phyloP scores from a whole-genome alignment of 1,284 basidiomycete species.

The Cutaneotrichosporon sp. region DNA sequence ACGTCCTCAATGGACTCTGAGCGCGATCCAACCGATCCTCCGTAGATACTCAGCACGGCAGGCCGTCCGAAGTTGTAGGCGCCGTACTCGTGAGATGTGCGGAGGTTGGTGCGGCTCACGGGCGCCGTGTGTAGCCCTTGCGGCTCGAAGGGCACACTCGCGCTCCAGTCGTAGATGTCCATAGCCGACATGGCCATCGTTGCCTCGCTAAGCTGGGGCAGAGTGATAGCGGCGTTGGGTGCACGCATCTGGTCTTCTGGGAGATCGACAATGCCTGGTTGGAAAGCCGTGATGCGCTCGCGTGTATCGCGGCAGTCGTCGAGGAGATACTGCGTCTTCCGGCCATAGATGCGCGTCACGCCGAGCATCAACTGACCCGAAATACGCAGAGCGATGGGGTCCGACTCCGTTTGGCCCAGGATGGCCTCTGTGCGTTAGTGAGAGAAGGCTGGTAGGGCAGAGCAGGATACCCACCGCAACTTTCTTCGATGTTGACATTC shows the following conservation, averaged over 20 bases:
- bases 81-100: conserved; percentile 34
- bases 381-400: conserved; percentile 79
- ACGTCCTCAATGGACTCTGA: conserved; percentile 27
- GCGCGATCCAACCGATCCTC: conserved; percentile 25
- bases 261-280: conserved; percentile 87
- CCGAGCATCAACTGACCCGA: conserved; percentile 93
- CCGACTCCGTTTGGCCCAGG: conserved; percentile 61
- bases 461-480: conserved; percentile 63
- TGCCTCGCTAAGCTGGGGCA: conserved; percentile 19
- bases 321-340: conserved; percentile 93
- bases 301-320: conserved; percentile 97
- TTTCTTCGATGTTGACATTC: conserved; percentile 88
- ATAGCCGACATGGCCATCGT: conserved; percentile 9
- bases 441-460: too few relatives aligned
- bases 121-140: conserved; percentile 16
- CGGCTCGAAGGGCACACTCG: conserved; percentile 6
- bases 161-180: conserved; percentile 41
- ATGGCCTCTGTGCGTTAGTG: conserved; percentile 62
- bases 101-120: conserved; percentile 23
- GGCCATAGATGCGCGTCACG: conserved; percentile 93
- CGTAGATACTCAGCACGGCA: conserved; percentile 49
- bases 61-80: conserved; percentile 44
- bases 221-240: conserved; percentile 61
- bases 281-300: conserved; percentile 90
- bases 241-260: conserved; percentile 87